Conservation (phyloP, 352 stramenopile genomes). For the Phytophthora sp. region DNA sequence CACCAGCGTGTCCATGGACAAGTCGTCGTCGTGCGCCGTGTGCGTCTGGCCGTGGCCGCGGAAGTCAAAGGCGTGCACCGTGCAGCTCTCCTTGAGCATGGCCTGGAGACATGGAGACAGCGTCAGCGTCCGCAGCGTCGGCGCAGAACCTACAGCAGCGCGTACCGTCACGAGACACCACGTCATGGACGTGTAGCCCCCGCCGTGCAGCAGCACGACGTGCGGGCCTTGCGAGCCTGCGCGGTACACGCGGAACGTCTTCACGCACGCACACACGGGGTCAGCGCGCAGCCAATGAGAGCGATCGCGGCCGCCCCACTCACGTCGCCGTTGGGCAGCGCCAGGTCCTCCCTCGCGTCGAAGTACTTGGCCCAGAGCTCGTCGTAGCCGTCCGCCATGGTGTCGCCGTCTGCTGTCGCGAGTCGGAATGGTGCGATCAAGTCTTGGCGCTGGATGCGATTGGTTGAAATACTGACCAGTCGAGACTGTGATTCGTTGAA, state of each 20-base stretch:
- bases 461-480: too few relatives aligned
- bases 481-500: too few relatives aligned
- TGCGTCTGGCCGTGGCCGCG: conserved; percentile 76
- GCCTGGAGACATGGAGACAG: conserved; percentile 38
- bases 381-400: conserved; percentile 30
- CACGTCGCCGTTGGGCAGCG: conserved; percentile 70
- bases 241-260: conserved; percentile 86
- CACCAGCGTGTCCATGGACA: conserved; percentile 81
- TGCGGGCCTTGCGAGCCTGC: conserved; percentile 70
- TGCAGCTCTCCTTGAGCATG: conserved; percentile 75
- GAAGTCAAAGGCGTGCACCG: conserved; percentile 86
- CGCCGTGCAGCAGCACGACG: conserved; percentile 85
- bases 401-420: conserved; percentile 2
- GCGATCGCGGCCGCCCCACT: conserved; percentile 1
- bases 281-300: neutral
- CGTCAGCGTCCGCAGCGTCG: neutral
- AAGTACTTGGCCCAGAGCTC: conserved; percentile 78
- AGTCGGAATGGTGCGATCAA: neutral
- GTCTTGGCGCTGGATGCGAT: too few relatives aligned
- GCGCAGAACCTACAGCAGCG: neutral
- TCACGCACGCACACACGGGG: neutral
- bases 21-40: conserved; percentile 65
- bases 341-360: conserved; percentile 69
- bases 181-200: conserved; percentile 88
- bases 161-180: conserved; percentile 80